Evolutionary conservation across 2,329 filamentous ascomycete genomes (phyloP).

Genomic region (Fusarium haematococcum): DNA sequence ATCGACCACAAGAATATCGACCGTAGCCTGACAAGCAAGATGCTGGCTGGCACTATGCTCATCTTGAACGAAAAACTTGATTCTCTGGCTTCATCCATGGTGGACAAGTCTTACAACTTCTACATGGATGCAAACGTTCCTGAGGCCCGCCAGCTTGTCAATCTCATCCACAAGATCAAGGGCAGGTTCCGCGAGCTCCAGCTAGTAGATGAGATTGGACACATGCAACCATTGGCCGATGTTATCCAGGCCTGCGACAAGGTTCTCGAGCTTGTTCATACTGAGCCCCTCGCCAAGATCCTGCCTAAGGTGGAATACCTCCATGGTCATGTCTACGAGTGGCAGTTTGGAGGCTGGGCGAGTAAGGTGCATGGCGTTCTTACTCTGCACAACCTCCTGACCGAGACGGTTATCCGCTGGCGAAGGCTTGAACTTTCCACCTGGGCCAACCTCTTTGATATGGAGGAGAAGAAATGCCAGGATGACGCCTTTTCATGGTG

Average conservation of each 20-base stretch:
- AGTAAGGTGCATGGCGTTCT: slow-evolving; percentile 81
- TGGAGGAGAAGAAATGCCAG: slow-evolving; percentile 80
- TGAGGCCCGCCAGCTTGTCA: slow-evolving; percentile 80
- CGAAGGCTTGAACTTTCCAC: slow-evolving; percentile 90
- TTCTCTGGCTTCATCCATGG: slow-evolving; percentile 52
- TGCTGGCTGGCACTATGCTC: slow-evolving; percentile 76
- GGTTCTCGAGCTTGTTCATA: slow-evolving; percentile 79
- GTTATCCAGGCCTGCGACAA: slow-evolving; percentile 81
- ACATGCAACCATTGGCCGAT: slow-evolving; percentile 82
- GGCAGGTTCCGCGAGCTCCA: slow-evolving; percentile 79
- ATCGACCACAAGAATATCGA: slow-evolving; percentile 46
- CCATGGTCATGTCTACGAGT: slow-evolving; percentile 87
- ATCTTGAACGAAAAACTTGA: slow-evolving; percentile 71
- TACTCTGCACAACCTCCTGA: slow-evolving; percentile 80
- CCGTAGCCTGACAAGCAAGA: slow-evolving; percentile 58
- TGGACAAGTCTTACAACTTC: slow-evolving; percentile 78
- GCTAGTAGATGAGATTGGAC: slow-evolving; percentile 72
- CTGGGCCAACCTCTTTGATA: slow-evolving; percentile 89
- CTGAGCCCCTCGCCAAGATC: slow-evolving; percentile 87
- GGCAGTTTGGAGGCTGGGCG: slow-evolving; percentile 88
- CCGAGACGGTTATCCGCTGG: slow-evolving; percentile 87
- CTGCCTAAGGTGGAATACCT: slow-evolving; percentile 90
- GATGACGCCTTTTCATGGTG: slow-evolving; percentile 91
- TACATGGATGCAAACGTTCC: slow-evolving; percentile 84
- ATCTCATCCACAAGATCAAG: slow-evolving; percentile 76